A percentile compares a stretch with the other conserved stretches of the same genome.
These are phyloP conservation scores for Nothopassalora personata DNA, from an alignment of 2,329 filamentous ascomycete genomes.

Conservation along the genomic window DNA sequence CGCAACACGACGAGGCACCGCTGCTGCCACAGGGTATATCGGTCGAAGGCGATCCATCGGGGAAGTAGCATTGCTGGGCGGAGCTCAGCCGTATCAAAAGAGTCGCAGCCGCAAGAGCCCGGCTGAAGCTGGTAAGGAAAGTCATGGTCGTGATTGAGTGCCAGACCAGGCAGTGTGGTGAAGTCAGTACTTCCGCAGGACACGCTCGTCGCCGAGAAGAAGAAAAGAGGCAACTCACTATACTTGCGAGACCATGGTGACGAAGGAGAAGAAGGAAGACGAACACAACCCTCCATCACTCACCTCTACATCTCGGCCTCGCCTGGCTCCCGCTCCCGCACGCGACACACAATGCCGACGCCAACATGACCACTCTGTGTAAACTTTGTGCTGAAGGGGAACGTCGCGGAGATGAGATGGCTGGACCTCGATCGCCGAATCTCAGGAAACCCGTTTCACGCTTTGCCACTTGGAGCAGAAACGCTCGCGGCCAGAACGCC, in stretches of 20 bases:
- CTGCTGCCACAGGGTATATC: constrained; percentile 22
- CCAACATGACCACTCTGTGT: background rate
- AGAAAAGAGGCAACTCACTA: background rate
- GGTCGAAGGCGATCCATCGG: constrained; percentile 24
- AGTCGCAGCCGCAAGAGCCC: constrained; percentile 10
- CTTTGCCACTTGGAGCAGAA: no score
- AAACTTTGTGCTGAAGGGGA: background rate
- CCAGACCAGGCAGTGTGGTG: background rate
- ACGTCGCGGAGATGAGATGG: background rate
- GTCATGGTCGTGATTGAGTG: constrained; percentile 8
- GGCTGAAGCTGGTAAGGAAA: constrained; percentile 7
- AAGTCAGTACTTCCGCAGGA: background rate
- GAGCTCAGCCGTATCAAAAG: constrained; percentile 11
- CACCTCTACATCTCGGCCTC: background rate
- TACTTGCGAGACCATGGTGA: background rate
- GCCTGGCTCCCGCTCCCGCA: background rate
- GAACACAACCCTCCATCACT: background rate
- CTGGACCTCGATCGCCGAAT: background rate
- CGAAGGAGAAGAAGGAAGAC: background rate
- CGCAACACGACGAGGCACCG: constrained; percentile 27
- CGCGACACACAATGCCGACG: background rate
- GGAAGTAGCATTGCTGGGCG: constrained; percentile 29
- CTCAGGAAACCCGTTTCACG: background rate
- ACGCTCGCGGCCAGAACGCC: no score
- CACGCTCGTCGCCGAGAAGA: background rate